phyloP scores from a whole-genome alignment of 2,329 filamentous ascomycete species.

The Septoria petroselini region DNA sequence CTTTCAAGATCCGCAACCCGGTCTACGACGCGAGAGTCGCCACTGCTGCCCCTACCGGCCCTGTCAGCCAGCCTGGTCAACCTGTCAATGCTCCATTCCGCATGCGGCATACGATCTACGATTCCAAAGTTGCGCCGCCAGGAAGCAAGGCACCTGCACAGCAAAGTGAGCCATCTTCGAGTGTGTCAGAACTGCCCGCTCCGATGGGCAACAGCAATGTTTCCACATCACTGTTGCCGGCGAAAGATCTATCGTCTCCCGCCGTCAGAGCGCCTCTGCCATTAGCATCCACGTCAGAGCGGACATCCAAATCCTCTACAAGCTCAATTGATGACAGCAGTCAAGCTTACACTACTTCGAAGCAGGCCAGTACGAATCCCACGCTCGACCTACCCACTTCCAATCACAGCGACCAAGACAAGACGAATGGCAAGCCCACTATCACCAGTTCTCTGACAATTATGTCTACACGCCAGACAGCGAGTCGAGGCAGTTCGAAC shows the following conservation, averaged over 20 bases:
- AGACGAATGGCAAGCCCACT: constrained; percentile 7
- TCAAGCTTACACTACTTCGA: constrained; percentile 9
- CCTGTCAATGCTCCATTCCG: constrained; percentile 29
- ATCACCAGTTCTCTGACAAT: background rate
- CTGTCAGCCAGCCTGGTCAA: constrained; percentile 7
- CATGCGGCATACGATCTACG: constrained; percentile 30
- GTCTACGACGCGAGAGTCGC: constrained; percentile 28
- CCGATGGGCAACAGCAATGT: background rate
- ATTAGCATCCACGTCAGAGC: constrained; percentile 1
- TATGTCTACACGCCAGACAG: constrained; percentile 9
- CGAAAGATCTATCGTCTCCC: background rate
- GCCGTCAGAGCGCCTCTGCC: background rate
- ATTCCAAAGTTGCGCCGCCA: constrained; percentile 24
- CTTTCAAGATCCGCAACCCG: constrained; percentile 34
- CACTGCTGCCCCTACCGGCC: constrained; percentile 4
- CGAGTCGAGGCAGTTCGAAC: constrained; percentile 8
- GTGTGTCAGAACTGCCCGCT: constrained; percentile 2
- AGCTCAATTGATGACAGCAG: constrained; percentile 3
- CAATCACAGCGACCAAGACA: constrained; percentile 3
- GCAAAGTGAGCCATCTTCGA: constrained; percentile 15
- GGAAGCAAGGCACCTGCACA: constrained; percentile 18
- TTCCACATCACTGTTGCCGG: no score
- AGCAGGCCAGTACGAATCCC: constrained; percentile 6
- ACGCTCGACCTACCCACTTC: constrained; percentile 4
- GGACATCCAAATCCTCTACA: constrained; percentile 3